Evolutionary conservation across 768 basidiomycete species (phyloP).

Genomic region (Neoboletus magnificus): DNA sequence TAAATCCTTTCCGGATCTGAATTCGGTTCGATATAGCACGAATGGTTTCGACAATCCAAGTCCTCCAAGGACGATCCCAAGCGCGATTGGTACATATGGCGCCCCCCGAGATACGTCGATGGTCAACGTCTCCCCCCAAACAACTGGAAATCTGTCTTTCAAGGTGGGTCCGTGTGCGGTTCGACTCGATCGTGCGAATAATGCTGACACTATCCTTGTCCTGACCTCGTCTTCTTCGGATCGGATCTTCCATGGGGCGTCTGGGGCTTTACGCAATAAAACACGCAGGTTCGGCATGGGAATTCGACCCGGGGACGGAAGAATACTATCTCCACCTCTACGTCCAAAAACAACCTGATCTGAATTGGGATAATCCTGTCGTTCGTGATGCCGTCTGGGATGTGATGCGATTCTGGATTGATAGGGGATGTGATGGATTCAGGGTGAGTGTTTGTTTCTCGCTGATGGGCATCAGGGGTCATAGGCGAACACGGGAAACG

Average conservation of each 20-base stretch:
- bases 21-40: slow-evolving; percentile 43
- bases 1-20: background rate
- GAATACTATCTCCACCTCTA: slow-evolving; percentile 77
- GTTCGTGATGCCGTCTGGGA: slow-evolving; percentile 59
- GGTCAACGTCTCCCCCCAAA: slow-evolving; percentile 63
- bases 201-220: background rate
- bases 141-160: slow-evolving; percentile 69
- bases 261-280: background rate
- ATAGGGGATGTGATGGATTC: slow-evolving; percentile 73
- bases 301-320: slow-evolving; percentile 57
- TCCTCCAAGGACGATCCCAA: slow-evolving; percentile 51
- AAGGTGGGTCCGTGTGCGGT: slow-evolving; percentile 40
- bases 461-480: background rate
- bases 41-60: slow-evolving; percentile 65
- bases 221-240: background rate
- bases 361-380: slow-evolving; percentile 72
- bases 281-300: slow-evolving; percentile 62
- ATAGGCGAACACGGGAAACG: background rate
- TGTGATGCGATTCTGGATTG: slow-evolving; percentile 72
- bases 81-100: slow-evolving; percentile 78
- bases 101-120: slow-evolving; percentile 50
- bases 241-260: background rate
- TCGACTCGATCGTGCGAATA: background rate
- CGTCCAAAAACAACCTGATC: slow-evolving; percentile 63
- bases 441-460: slow-evolving; percentile 41